phyloP scores from a whole-genome alignment of 768 basidiomycete genomes.

The Tricholoma sp. region DNA sequence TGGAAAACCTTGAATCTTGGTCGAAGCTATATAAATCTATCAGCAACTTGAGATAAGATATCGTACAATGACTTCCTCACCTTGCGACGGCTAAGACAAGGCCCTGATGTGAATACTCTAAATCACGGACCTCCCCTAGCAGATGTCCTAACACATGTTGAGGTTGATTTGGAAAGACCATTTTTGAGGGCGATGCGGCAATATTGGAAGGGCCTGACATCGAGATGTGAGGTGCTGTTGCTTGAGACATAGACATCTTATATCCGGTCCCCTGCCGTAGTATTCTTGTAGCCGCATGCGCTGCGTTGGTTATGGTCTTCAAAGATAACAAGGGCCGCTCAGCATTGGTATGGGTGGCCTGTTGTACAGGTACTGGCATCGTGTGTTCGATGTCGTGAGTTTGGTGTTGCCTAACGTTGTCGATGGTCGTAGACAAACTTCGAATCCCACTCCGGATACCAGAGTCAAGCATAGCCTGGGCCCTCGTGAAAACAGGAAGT shows the following conservation, averaged over 20 bases:
- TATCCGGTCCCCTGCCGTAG: not conserved
- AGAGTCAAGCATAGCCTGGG: not conserved
- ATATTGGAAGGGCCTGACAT: not conserved
- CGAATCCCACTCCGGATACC: not conserved
- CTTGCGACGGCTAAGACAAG: slow-evolving; percentile 8
- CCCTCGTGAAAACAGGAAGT: not conserved
- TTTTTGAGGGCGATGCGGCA: not conserved
- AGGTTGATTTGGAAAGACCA: not conserved
- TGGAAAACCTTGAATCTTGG: not conserved
- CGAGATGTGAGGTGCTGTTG: not conserved
- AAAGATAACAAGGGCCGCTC: not conserved
- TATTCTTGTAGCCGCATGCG: not conserved
- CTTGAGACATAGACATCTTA: not conserved
- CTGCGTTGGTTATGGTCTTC: not conserved
- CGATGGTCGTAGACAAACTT: not conserved
- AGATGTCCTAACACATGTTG: not conserved
- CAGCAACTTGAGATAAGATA: not conserved
- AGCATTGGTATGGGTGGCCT: not conserved
- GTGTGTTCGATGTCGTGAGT: not conserved
- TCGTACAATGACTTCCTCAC: not conserved
- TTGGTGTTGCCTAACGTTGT: not conserved
- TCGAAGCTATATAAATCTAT: slow-evolving; percentile 6
- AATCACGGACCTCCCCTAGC: slow-evolving; percentile 7
- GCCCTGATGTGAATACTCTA: slow-evolving; percentile 14
- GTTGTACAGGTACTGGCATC: not conserved